Conservation (phyloP, 306 rosid species). For the Oemleria cerasiformis region DNA sequence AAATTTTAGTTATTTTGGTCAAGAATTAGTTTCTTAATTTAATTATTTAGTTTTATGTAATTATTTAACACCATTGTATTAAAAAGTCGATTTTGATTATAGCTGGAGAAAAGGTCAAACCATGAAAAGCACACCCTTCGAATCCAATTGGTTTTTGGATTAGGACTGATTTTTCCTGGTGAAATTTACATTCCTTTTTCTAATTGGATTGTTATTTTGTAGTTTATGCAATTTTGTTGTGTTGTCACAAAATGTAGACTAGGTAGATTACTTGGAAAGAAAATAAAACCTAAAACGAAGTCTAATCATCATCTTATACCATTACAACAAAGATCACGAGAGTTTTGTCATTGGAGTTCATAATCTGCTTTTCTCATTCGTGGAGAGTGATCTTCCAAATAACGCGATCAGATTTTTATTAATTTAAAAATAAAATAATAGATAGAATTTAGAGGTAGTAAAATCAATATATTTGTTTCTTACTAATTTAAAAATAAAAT, state of each 20-base stretch:
- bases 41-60: background rate
- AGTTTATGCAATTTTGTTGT: background rate
- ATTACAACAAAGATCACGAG: background rate
- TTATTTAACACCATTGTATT: background rate
- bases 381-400: too few species aligned
- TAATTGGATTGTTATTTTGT: background rate
- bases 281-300: background rate
- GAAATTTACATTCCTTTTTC: background rate
- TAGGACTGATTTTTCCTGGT: background rate
- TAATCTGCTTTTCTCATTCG: too few species aligned
- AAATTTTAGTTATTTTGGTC: too few species aligned
- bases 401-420: too few species aligned
- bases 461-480: background rate
- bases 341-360: too few species aligned
- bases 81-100: too few species aligned
- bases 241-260: slow-evolving; percentile 2
- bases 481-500: background rate
- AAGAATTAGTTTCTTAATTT: too few species aligned
- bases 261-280: background rate
- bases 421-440: background rate
- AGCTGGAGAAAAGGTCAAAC: too few species aligned
- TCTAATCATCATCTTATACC: too few species aligned
- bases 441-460: background rate
- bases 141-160: background rate
- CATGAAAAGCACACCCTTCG: too few species aligned